Evolutionary conservation across 148 eudicot genomes (phyloP), one percentile per base, ranked within the genome.

Genomic region (Rhododendron kiyosumense): DNA sequence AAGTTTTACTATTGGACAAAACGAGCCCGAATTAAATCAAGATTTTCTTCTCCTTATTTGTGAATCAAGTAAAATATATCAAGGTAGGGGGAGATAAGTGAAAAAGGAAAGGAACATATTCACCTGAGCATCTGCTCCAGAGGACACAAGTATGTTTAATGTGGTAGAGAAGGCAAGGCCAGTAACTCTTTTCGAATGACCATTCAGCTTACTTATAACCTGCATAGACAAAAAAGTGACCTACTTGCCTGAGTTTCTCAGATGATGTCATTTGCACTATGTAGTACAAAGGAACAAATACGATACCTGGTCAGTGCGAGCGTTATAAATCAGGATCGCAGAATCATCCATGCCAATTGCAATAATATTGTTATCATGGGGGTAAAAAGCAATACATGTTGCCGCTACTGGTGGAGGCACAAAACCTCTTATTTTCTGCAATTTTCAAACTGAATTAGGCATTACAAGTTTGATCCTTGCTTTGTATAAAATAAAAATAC

Each of bases 111-210:
- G n/a, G 8, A 59, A 20, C n/a, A 74, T 10, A 84, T n/a, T 48
- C 18, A 90, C 92, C 93, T 91, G 93, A 57, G 94, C 87, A 91
- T 93, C 94, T 30, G 91, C 91, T 67, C 94, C 94, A 13, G 90
- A 89, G 30, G 94, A 93, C 36, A 93, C 91, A 36, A 93, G 86
- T 36, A 89, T 87, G 82, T 91, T 86, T 81, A 90, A 84, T 32
- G 83, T 85, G 61, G 79, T 86, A 78, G 94, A 93, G 82, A 93
- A 91, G 49, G 94, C 94, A 76, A 93, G 93, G 49, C 92, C 91
- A 26, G 91, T 93, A 71, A 93, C 84, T 87, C 89, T 87, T 46
- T 88, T 89, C n/a, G 85, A 86, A 86, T 93, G 94, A 32, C 93
- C 93, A 67, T 89, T 88, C 43, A 93, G 92, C 89, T 88, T 91